phyloP scores from a whole-genome alignment of 2,329 filamentous ascomycete genomes.

The Claviceps digitariae region DNA sequence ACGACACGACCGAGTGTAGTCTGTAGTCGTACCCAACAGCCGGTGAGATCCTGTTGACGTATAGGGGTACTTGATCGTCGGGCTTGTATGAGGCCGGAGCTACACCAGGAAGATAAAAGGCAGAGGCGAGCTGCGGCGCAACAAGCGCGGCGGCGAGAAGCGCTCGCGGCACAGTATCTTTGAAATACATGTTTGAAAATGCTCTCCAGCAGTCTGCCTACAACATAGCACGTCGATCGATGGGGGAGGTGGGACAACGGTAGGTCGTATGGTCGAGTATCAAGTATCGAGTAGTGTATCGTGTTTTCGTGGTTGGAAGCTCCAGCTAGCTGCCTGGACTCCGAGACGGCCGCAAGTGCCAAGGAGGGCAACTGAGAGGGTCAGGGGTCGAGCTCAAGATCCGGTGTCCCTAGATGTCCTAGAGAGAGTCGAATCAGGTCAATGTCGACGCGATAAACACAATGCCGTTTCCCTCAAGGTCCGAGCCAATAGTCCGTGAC shows the following conservation, averaged over 20 bases:
- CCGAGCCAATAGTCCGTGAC: not conserved
- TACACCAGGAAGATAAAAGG: slow-evolving; percentile 94
- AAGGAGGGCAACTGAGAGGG: not conserved
- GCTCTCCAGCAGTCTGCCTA: not conserved
- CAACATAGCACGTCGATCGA: slow-evolving; percentile 3
- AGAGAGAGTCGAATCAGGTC: not conserved
- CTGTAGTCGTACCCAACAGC: slow-evolving; percentile 67
- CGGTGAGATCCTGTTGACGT: slow-evolving; percentile 87
- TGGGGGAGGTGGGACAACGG: not conserved
- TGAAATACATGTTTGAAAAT: slow-evolving; percentile 28
- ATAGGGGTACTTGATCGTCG: slow-evolving; percentile 68
- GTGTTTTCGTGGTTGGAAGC: not conserved
- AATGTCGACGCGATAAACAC: not conserved
- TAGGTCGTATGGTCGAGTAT: not conserved
- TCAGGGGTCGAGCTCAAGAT: not conserved
- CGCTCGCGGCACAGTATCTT: slow-evolving; percentile 33
- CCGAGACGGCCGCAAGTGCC: not conserved
- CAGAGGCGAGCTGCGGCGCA: slow-evolving; percentile 42
- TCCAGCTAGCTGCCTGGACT: not conserved
- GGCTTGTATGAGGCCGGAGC: slow-evolving; percentile 82
- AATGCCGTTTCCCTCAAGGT: not conserved
- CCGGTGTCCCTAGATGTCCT: not conserved
- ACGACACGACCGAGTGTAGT: slow-evolving; percentile 84
- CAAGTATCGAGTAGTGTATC: not conserved
- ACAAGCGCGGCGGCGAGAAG: slow-evolving; percentile 36